Percentiles rank a stretch among this genome's conserved stretches.
These are phyloP conservation scores for Cordyceps farinosa DNA, from an alignment of 2,329 filamentous ascomycete genomes.

Conservation along the genomic window DNA sequence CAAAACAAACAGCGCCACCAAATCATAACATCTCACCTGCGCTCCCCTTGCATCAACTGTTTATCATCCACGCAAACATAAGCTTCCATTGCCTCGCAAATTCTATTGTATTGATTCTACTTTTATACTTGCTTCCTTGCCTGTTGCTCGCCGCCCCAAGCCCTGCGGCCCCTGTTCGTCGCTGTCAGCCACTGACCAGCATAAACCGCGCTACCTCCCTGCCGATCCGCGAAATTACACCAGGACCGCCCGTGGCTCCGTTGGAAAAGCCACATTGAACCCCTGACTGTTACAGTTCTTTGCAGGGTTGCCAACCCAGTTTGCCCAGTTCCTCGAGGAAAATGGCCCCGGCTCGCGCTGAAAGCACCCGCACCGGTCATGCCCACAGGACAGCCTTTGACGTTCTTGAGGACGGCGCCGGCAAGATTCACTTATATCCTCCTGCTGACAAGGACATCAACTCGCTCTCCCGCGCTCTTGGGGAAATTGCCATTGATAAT, in stretches of 20 bases:
- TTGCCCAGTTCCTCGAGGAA: not conserved
- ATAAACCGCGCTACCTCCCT: constrained; percentile 15
- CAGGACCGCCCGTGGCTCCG: constrained; percentile 15
- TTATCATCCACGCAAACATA: constrained; percentile 2
- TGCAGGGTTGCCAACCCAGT: not conserved
- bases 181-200: not conserved
- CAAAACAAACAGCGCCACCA: constrained; percentile 15
- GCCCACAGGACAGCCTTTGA: constrained; percentile 11
- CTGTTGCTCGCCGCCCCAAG: not conserved
- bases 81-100: not conserved
- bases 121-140: not conserved
- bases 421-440: constrained; percentile 14
- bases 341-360: constrained; percentile 4
- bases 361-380: not conserved
- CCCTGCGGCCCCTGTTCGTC: not conserved
- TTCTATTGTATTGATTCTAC: not conserved
- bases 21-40: constrained; percentile 5
- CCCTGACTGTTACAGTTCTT: constrained; percentile 15
- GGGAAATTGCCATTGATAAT: constrained; percentile 28
- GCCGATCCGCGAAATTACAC: constrained; percentile 24
- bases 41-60: constrained; percentile 1
- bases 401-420: constrained; percentile 1
- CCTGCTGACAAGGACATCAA: constrained; percentile 12
- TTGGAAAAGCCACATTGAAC: constrained; percentile 12
- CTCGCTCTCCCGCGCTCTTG: constrained; percentile 21